phyloP scores from a whole-genome alignment of 257 asterid genomes.

The Mitragyna speciosa region DNA sequence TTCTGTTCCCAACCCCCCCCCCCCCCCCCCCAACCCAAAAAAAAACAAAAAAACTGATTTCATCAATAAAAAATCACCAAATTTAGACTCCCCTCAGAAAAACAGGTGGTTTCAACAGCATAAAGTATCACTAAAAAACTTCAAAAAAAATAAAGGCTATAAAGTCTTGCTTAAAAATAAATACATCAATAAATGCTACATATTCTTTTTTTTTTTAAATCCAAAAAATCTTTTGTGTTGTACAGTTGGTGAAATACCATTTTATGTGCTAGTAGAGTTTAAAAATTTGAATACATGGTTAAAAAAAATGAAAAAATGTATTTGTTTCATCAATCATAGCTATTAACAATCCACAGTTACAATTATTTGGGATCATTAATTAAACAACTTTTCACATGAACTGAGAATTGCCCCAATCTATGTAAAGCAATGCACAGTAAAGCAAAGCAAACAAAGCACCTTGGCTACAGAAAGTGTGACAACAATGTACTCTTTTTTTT shows the following conservation, averaged over 20 bases:
- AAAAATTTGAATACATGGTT: neutral
- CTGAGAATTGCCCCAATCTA: slow-evolving; percentile 16
- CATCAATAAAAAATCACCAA: no score
- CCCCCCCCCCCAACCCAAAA: no score
- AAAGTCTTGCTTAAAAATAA: no score
- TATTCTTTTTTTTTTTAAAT: no score
- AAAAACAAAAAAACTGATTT: no score
- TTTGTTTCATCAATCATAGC: no score
- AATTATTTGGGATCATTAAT: no score
- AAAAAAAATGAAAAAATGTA: neutral
- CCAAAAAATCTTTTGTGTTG: neutral
- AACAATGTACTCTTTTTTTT: neutral
- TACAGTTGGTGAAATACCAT: neutral
- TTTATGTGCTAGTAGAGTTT: neutral
- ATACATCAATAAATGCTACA: neutral
- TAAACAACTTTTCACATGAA: neutral
- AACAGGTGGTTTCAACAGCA: neutral
- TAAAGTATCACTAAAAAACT: no score
- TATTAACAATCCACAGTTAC: no score
- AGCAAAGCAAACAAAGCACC: neutral
- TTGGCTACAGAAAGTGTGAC: slow-evolving; percentile 13
- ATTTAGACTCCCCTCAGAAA: neutral
- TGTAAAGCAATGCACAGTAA: slow-evolving; percentile 11
- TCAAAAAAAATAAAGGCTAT: no score
- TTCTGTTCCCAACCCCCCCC: no score